Conservation (phyloP, 2,329 filamentous ascomycete genomes). For the Fusarium subglutinans region DNA sequence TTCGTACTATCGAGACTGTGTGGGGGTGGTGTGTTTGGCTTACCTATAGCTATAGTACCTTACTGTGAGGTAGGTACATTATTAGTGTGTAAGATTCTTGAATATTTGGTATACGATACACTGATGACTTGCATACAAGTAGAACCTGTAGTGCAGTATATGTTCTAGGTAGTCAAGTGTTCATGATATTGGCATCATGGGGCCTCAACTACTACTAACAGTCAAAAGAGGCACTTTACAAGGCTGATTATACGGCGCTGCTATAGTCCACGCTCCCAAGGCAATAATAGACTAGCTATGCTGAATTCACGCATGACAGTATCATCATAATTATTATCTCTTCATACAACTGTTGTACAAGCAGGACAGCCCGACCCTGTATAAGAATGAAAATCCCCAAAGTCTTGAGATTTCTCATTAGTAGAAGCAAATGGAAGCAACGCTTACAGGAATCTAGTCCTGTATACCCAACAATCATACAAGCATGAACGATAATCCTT, state of each 20-base stretch:
- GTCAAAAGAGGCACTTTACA: neutral
- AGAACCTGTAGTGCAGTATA: neutral
- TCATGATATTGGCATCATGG: neutral
- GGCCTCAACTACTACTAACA: neutral
- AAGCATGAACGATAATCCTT: slow-evolving; percentile 9
- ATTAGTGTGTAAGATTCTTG: neutral
- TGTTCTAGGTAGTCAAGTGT: neutral
- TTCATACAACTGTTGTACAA: slow-evolving; percentile 2
- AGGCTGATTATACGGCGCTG: neutral
- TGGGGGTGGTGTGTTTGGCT: slow-evolving; percentile 3
- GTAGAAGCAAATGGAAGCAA: slow-evolving; percentile 3
- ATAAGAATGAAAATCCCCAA: neutral
- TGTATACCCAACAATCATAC: neutral
- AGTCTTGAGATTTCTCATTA: neutral
- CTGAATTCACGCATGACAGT: neutral
- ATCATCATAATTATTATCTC: slow-evolving; percentile 18
- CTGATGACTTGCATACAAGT: neutral
- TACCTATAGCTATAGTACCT: too few relatives aligned
- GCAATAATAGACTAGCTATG: neutral
- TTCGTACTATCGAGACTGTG: slow-evolving; percentile 8
- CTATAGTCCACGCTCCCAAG: neutral
- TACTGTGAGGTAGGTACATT: neutral
- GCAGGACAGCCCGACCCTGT: neutral
- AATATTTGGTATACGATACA: neutral
- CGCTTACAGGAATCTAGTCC: neutral